These are phyloP conservation scores for Bimuria novae-zelandiae DNA, from an alignment of 2,329 filamentous ascomycete species.

Conservation along the genomic window DNA sequence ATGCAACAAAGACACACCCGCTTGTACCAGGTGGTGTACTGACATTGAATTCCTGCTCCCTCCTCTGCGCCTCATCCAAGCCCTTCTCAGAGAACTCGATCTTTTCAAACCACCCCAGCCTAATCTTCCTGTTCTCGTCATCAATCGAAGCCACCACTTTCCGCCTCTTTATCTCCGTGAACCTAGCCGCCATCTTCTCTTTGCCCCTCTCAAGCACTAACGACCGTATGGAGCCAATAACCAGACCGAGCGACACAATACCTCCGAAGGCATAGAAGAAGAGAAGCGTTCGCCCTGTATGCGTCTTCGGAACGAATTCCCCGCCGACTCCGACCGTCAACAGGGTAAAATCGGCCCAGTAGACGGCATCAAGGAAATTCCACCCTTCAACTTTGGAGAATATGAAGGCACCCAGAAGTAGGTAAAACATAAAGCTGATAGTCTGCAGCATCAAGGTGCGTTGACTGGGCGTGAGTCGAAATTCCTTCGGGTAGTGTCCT, in stretches of 20 bases:
- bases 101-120: constrained; percentile 47
- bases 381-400: constrained; percentile 57
- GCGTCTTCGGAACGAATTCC: constrained; percentile 55
- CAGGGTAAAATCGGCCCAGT: constrained; percentile 61
- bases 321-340: constrained; percentile 61
- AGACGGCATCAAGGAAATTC: constrained; percentile 59
- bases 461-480: constrained; percentile 60
- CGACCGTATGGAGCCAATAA: constrained; percentile 58
- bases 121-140: constrained; percentile 48
- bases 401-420: constrained; percentile 53
- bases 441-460: constrained; percentile 61
- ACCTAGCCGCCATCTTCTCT: constrained; percentile 55
- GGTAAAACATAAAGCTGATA: constrained; percentile 55
- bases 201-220: constrained; percentile 57
- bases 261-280: constrained; percentile 62
- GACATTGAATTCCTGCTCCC: constrained; percentile 55
- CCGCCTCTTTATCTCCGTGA: constrained; percentile 55
- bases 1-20: too few relatives aligned
- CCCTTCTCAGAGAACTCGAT: constrained; percentile 49
- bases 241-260: constrained; percentile 60
- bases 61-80: constrained; percentile 45
- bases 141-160: constrained; percentile 48
- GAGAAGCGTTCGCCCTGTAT: constrained; percentile 55
- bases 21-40: too few relatives aligned
- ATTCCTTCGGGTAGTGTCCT: constrained; percentile 61